phyloP scores from a whole-genome alignment of 108 stramenopile genomes.

The Epithemia pelagica region DNA sequence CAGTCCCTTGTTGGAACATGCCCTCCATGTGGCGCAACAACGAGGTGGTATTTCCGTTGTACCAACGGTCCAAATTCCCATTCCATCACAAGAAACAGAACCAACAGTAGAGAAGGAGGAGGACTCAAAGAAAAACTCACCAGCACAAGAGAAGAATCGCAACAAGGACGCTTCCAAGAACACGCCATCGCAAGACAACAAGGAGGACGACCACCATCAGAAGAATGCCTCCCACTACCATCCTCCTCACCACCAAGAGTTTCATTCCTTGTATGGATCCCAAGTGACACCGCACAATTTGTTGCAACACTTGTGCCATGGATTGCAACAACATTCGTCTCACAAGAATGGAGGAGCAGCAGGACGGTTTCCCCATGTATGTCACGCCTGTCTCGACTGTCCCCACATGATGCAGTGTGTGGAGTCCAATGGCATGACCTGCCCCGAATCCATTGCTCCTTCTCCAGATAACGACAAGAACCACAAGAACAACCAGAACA shows the following conservation, averaged over 20 bases:
- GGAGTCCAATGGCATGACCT: neutral
- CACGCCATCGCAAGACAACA: neutral
- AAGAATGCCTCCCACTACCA: neutral
- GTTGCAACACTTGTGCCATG: neutral
- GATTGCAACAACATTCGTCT: neutral
- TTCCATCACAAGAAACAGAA: too few relatives aligned
- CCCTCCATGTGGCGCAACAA: neutral
- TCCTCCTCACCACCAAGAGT: too few relatives aligned
- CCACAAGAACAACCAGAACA: neutral
- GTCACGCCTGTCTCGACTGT: neutral
- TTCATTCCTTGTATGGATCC: neutral
- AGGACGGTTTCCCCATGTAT: neutral
- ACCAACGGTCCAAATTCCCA: neutral
- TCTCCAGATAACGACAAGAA: neutral
- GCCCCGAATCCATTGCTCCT: neutral
- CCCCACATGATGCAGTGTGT: neutral
- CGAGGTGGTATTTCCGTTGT: neutral
- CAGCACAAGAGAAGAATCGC: neutral
- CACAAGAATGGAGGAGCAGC: neutral
- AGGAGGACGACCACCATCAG: neutral
- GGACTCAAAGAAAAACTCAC: neutral
- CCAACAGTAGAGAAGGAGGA: too few relatives aligned
- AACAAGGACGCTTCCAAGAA: neutral
- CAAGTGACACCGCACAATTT: neutral
- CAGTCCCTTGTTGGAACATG: neutral